phyloP scores from a whole-genome alignment of 2,329 filamentous ascomycete species.

The Penicillium glabrum region DNA sequence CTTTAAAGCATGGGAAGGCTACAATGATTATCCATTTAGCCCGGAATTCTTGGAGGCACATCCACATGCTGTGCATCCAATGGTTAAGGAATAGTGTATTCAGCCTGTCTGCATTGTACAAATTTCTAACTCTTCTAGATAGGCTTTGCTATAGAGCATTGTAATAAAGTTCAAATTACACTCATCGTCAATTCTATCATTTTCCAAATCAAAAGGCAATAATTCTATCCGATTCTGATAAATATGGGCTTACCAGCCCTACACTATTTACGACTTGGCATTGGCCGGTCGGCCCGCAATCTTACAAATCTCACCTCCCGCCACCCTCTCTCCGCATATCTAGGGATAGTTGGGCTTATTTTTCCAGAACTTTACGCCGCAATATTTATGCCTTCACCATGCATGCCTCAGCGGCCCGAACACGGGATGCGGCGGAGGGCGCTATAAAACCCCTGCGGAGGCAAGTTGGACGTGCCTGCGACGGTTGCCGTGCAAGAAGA shows the following conservation, averaged over 20 bases:
- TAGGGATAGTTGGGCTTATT: neutral
- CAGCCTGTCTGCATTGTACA: too few species aligned
- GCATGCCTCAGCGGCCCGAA: neutral
- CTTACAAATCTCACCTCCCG: neutral
- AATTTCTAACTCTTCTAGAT: too few species aligned
- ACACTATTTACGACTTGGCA: neutral
- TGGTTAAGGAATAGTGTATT: neutral
- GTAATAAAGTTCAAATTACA: too few species aligned
- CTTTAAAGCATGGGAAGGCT: constrained; percentile 11
- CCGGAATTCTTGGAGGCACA: constrained; percentile 7
- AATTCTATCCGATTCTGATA: neutral
- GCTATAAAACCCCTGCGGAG: neutral
- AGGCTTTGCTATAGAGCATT: too few species aligned
- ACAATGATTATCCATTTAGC: constrained; percentile 33
- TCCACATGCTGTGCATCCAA: constrained; percentile 1
- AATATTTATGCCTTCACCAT: neutral
- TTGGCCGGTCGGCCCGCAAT: neutral
- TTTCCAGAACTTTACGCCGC: neutral
- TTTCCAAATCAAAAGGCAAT: neutral
- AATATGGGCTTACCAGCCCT: neutral
- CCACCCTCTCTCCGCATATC: neutral
- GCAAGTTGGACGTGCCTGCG: constrained; percentile 1
- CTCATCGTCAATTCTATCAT: too few species aligned
- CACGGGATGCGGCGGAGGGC: neutral
- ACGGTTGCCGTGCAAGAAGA: constrained; percentile 1